Percentiles rank a stretch among this genome's conserved stretches.
Conservation (phyloP, 495 filamentous ascomycete genomes). For the Hyaloscypha finlandica region DNA sequence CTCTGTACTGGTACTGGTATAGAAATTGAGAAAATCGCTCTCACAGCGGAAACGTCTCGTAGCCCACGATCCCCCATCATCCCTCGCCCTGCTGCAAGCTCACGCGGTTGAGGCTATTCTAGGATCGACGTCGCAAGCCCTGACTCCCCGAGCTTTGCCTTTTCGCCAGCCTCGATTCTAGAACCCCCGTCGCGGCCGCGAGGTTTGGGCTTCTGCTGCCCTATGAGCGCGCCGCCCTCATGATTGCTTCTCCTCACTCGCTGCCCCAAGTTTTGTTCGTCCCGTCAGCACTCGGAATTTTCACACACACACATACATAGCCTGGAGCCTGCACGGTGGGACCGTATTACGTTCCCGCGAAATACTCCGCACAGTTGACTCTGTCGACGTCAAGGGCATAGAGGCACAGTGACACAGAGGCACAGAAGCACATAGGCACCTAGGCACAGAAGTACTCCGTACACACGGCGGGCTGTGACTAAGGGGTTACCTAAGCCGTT, state of each 20-base stretch:
- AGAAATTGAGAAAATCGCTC: too few relatives aligned
- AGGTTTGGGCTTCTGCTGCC: conserved; percentile 1
- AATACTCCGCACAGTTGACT: not conserved
- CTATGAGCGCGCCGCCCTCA: conserved; percentile 19
- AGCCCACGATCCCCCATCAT: not conserved
- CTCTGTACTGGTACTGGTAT: not conserved
- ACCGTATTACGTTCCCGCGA: not conserved
- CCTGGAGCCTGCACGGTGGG: too few relatives aligned
- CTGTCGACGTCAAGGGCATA: not conserved
- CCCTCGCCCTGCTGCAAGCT: not conserved
- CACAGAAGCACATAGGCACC: not conserved
- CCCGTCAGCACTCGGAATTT: not conserved
- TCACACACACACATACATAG: conserved; percentile 2
- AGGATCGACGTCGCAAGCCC: not conserved
- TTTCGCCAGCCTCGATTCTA: not conserved
- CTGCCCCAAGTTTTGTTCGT: not conserved
- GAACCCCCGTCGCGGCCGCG: not conserved
- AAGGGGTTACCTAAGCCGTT: not conserved
- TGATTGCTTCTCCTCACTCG: conserved; percentile 14
- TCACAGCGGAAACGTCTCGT: not conserved
- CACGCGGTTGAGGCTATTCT: conserved; percentile 5
- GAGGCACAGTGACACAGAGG: too few relatives aligned
- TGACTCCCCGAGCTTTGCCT: too few relatives aligned
- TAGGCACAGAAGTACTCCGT: not conserved
- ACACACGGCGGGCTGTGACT: not conserved